Conservation (phyloP, 257 asterid species). For the Cruciata laevipes region DNA sequence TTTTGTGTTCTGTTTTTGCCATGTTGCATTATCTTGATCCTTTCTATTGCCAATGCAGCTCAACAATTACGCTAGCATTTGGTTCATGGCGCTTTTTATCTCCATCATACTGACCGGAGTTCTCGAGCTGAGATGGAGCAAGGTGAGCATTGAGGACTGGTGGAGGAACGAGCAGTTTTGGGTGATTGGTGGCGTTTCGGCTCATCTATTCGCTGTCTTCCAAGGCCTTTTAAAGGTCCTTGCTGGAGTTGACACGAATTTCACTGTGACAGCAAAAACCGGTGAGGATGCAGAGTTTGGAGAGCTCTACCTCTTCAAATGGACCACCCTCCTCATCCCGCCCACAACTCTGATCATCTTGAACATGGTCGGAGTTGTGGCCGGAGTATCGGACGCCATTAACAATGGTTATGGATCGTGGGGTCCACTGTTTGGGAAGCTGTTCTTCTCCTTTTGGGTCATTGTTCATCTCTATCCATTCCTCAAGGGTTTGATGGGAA, state of each 20-base stretch:
- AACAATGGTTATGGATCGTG: conserved; percentile 70
- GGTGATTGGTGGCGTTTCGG: conserved; percentile 84
- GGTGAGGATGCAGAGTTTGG: conserved; percentile 70
- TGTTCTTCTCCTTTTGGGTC: conserved; percentile 90
- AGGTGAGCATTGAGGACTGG: conserved; percentile 87
- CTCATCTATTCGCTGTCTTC: conserved; percentile 76
- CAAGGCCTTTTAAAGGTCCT: conserved; percentile 91
- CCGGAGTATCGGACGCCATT: conserved; percentile 74
- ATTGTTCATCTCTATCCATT: conserved; percentile 82
- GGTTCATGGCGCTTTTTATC: conserved; percentile 78
- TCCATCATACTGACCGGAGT: conserved; percentile 66
- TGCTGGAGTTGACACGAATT: conserved; percentile 74
- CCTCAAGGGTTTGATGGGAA: conserved; percentile 83
- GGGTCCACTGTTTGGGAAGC: conserved; percentile 78
- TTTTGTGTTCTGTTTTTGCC: neutral
- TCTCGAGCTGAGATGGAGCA: conserved; percentile 83
- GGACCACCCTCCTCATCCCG: conserved; percentile 86
- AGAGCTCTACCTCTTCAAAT: conserved; percentile 83
- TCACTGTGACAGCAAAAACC: conserved; percentile 69
- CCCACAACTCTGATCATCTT: conserved; percentile 71
- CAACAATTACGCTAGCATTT: conserved; percentile 64
- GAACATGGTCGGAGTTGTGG: conserved; percentile 80
- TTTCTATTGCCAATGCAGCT: conserved; percentile 38
- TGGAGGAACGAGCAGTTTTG: conserved; percentile 89
- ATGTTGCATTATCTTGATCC: conserved; percentile 3